phyloP scores from a whole-genome alignment of 192 early-diverging fungal genomes.

The Umbelopsis sp. region DNA sequence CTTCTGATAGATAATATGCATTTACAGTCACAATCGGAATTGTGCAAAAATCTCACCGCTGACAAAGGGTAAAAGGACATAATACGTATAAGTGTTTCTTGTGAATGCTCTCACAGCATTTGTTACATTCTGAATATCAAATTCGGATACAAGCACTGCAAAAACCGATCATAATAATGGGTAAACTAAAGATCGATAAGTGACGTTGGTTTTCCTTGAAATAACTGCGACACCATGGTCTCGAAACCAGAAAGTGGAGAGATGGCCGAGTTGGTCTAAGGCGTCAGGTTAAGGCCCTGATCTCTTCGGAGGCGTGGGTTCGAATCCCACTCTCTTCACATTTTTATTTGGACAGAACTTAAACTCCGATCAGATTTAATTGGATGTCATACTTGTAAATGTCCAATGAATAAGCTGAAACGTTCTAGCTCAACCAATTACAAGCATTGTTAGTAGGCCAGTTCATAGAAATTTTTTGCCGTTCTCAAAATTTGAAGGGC shows the following conservation, averaged over 20 bases:
- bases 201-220: no score
- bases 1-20: no score
- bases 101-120: no score
- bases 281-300: constrained; percentile 55
- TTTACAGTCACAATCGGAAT: no score
- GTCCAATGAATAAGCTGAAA: neutral
- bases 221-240: neutral
- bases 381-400: neutral
- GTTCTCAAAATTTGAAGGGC: no score
- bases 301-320: constrained; percentile 59
- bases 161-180: no score
- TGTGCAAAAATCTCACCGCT: no score
- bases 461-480: neutral
- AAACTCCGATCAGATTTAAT: neutral
- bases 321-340: constrained; percentile 58
- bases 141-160: no score
- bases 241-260: constrained; percentile 27
- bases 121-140: no score
- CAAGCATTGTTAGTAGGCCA: neutral
- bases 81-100: no score
- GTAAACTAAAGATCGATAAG: no score
- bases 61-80: no score
- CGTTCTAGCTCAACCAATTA: neutral
- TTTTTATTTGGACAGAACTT: constrained; percentile 22
- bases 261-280: constrained; percentile 60